phyloP scores from a whole-genome alignment of 768 basidiomycete species.

The Dacryopinax spathularia region DNA sequence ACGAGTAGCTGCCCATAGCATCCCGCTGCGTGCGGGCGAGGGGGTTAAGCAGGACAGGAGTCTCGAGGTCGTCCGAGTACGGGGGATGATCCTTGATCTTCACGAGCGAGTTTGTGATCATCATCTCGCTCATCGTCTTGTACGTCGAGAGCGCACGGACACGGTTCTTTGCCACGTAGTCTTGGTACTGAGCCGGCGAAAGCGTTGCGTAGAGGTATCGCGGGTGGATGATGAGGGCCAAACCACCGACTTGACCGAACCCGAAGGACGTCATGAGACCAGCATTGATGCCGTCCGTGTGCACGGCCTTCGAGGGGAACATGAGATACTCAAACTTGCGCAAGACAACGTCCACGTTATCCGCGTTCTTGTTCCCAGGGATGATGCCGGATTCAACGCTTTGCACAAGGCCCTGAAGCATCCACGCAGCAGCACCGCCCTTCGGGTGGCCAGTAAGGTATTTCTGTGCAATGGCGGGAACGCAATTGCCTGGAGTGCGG shows the following conservation, averaged over 20 bases:
- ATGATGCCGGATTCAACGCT: constrained; percentile 71
- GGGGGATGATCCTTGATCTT: constrained; percentile 90
- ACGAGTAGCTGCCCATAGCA: constrained; percentile 75
- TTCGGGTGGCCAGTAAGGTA: constrained; percentile 94
- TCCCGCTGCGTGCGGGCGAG: constrained; percentile 72
- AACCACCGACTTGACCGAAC: constrained; percentile 97
- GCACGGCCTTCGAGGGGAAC: constrained; percentile 94
- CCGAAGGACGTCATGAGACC: constrained; percentile 92
- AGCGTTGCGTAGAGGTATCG: constrained; percentile 78
- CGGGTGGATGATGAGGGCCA: constrained; percentile 75
- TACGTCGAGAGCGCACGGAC: constrained; percentile 57
- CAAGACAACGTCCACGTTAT: constrained; percentile 90
- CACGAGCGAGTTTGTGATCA: constrained; percentile 85
- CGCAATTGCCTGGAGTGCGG: constrained; percentile 89
- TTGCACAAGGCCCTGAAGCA: constrained; percentile 83
- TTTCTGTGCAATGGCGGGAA: constrained; percentile 95
- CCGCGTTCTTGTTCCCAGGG: constrained; percentile 91
- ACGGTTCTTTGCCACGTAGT: constrained; percentile 58
- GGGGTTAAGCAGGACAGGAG: constrained; percentile 78
- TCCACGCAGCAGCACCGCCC: constrained; percentile 98
- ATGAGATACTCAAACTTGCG: constrained; percentile 77
- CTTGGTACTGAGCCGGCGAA: constrained; percentile 58
- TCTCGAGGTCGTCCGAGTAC: constrained; percentile 74
- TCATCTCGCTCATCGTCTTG: constrained; percentile 89
- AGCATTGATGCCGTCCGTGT: constrained; percentile 82